phyloP scores from a whole-genome alignment of 2,329 filamentous ascomycete genomes.

The Cercospora citrullina region DNA sequence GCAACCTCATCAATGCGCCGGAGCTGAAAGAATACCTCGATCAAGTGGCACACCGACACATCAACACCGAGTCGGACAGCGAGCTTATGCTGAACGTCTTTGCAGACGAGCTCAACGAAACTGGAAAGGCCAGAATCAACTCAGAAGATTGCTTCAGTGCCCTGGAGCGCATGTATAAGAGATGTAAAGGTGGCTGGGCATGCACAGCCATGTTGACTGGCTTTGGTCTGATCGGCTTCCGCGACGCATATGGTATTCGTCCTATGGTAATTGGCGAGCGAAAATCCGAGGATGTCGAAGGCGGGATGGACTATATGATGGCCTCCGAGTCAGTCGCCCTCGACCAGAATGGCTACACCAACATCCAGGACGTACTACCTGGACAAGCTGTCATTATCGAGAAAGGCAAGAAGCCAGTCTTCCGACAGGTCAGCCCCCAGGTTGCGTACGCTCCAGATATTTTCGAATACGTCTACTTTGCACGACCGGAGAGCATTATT shows the following conservation, averaged over 20 bases:
- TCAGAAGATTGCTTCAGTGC: constrained; percentile 73
- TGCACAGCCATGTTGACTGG: constrained; percentile 79
- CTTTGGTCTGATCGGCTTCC: constrained; percentile 78
- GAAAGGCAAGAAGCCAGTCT: constrained; percentile 72
- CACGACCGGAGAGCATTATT: constrained; percentile 76
- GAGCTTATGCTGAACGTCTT: constrained; percentile 89
- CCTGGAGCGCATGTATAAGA: constrained; percentile 69
- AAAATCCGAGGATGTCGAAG: constrained; percentile 48
- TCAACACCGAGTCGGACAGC: constrained; percentile 87
- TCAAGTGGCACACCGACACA: constrained; percentile 75
- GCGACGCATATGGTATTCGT: constrained; percentile 78
- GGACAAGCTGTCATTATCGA: constrained; percentile 83
- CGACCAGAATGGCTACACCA: constrained; percentile 73
- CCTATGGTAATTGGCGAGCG: constrained; percentile 78
- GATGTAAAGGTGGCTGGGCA: constrained; percentile 73
- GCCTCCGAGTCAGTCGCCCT: constrained; percentile 86
- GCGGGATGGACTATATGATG: constrained; percentile 79
- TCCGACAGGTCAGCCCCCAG: constrained; percentile 69
- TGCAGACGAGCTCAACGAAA: constrained; percentile 76
- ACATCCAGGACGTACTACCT: constrained; percentile 75
- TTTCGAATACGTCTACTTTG: constrained; percentile 87
- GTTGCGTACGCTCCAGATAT: constrained; percentile 78
- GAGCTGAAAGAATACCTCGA: constrained; percentile 72
- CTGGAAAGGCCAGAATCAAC: constrained; percentile 78
- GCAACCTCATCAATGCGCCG: constrained; percentile 79